Base-by-base conservation (phyloP, 768 basidiomycete genomes). In the Tulasnella sp. region DNA sequence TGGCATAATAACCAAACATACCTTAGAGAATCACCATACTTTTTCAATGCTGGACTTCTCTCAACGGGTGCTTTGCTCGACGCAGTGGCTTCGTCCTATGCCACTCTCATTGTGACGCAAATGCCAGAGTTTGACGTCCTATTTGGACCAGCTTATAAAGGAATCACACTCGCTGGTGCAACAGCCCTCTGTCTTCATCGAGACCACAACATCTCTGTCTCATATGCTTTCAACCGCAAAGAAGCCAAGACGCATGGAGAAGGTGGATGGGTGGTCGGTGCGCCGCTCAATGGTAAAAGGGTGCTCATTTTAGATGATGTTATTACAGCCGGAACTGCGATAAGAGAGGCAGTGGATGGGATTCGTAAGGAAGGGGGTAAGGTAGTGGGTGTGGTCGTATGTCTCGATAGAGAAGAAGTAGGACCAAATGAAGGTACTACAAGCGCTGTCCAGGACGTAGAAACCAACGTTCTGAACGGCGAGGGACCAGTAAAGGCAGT, bases 121-220 rank as follows among this genome's bases (percentile, higher is more conserved):
- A 47, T 45, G 57, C 41, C 55, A 15, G 10, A 16, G 24, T 79
- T 92, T 59, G 87, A 93, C 58, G 75, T 96, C 39, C 73, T 98
- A 29, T 95, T 98, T 59, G 93, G 93, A 0, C 93, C 93, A 0
- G 92, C 93, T 2, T 98, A 98, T 70, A 98, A 98, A 68, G 93
- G 90, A 22, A 98, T 98, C 61, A 76, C 91, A 0, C 78, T 99
- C 45, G 92, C 91, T 0, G 83, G 92, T 0, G 75, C 83, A 29
- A 86, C 92, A 3, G 72, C 83, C 2, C 72, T 92, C 16, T 72
- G 81, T 19, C 72, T 99, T 31, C 73, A 80, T 50, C 74, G 81
- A 10, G 70, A 76, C 41, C 71, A 87, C 60, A 66, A 69, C 3
- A 70, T 78, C 35, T 69, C 74, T 29, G 77, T 91, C 25, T 88